Conservation (phyloP, 495 filamentous ascomycete genomes). For the Wilcoxina mikolae region DNA sequence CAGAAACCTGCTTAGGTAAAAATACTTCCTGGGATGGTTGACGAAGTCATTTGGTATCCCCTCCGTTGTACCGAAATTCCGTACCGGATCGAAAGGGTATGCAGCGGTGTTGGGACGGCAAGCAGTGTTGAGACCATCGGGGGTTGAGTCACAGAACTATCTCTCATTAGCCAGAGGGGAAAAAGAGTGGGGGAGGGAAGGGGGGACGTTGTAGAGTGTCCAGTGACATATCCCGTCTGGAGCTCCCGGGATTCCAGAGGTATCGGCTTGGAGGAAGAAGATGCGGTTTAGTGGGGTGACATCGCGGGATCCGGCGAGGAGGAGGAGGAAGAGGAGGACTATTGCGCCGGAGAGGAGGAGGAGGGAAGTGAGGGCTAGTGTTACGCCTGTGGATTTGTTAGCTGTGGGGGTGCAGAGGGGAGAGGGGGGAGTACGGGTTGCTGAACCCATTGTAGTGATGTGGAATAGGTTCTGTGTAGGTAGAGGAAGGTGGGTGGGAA, state of each 20-base stretch:
- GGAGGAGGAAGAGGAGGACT: constrained; percentile 49
- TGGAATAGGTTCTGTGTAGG: no score
- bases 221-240: constrained; percentile 42
- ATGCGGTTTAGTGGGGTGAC: constrained; percentile 45
- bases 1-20: constrained; percentile 50
- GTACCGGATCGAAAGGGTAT: constrained; percentile 50
- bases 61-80: constrained; percentile 44
- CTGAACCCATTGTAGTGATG: background rate
- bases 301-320: constrained; percentile 46
- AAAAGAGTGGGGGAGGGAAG: background rate
- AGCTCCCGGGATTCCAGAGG: constrained; percentile 45
- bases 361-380: constrained; percentile 43
- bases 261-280: constrained; percentile 54
- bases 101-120: constrained; percentile 44
- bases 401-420: background rate
- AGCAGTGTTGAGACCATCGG: constrained; percentile 38
- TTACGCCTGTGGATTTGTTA: constrained; percentile 11
- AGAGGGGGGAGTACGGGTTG: background rate
- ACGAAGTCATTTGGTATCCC: constrained; percentile 37
- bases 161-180: background rate
- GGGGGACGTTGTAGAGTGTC: constrained; percentile 50
- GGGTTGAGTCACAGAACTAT: constrained; percentile 17
- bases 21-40: constrained; percentile 43
- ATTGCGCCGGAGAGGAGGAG: constrained; percentile 48
- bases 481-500: background rate